These are phyloP conservation scores for Daldinia decipiens DNA, from an alignment of 495 filamentous ascomycete species.

Conservation along the genomic window DNA sequence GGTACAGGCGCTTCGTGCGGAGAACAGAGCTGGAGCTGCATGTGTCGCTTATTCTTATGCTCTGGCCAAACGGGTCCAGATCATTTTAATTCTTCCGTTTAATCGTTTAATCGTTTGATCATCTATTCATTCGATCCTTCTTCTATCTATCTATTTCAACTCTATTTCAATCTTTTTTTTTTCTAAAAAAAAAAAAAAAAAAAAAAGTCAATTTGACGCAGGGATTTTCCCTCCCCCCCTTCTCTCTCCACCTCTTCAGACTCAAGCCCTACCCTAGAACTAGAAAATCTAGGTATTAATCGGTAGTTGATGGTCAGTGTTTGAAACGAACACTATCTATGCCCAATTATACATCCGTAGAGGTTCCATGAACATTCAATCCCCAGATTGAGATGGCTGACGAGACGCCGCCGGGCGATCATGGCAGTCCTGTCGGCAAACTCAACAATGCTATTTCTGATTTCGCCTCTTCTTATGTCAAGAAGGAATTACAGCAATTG, in stretches of 20 bases:
- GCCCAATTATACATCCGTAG: slow-evolving; percentile 7
- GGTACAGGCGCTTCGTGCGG: slow-evolving; percentile 29
- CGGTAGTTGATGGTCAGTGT: background rate
- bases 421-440: slow-evolving; percentile 33
- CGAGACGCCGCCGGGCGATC: slow-evolving; percentile 31
- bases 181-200: background rate
- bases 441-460: slow-evolving; percentile 43
- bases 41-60: slow-evolving; percentile 26
- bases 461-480: slow-evolving; percentile 44
- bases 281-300: background rate
- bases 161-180: background rate
- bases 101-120: slow-evolving; percentile 11
- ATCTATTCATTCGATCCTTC: background rate
- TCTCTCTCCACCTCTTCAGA: slow-evolving; percentile 2
- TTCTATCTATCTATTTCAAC: background rate
- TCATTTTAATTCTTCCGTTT: slow-evolving; percentile 31
- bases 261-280: background rate
- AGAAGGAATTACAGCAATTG: slow-evolving; percentile 41
- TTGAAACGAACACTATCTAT: slow-evolving; percentile 11
- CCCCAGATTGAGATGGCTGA: slow-evolving; percentile 39
- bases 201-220: background rate
- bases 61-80: slow-evolving; percentile 29
- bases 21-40: slow-evolving; percentile 34
- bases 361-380: background rate
- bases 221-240: background rate